Evolutionary conservation across 2,329 filamentous ascomycete species (phyloP), one percentile per base, ranked within the genome.

Genomic region (Parasarocladium wereldwijsianum): DNA sequence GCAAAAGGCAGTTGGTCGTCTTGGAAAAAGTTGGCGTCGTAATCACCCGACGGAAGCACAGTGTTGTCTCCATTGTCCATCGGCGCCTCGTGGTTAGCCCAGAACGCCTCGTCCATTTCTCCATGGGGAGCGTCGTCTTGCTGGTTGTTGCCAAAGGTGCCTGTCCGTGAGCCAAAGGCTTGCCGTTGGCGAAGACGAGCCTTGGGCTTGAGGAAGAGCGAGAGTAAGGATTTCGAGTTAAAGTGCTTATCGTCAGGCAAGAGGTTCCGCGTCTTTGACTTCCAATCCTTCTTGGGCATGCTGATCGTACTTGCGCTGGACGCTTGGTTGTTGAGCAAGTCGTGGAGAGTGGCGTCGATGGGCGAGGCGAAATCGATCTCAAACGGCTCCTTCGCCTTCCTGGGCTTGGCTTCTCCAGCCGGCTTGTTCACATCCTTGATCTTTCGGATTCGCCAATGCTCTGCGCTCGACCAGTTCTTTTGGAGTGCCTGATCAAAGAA

Each of bases 231-330:
- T 47, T 80, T 81, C 7, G 87, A 96, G 58, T 86, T 93, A 61
- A 98, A 96, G 50, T 96, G 86, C 54, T 94, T 94, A 57, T 98
- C 90, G 46, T 98, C 90, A 3, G 92, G 87, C 4, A 98, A 71
- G 3, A 98, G 66, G 48, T 98, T 93, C 28, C 84, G 72, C 2
- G 80, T 85, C 54, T 93, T 93, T 22, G 83, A 90, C 51, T 83
- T 90, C 84, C 87, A 92, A 52, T 96, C 85, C 40, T 86, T 83
- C 59, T 93, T 94, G 12, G 87, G 80, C 40, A 98, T 52, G 26
- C 75, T 83, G 41, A 96, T 93, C 22, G 74, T 68, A 4, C 80
- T 70, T 48, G 85, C 92, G 31, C 76, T 83, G 12, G 76, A 66
- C 6, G 87, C 84, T 34, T 77, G 75, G 0, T 79, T 90, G 52